phyloP scores from a whole-genome alignment of 352 stramenopile species.

The Stramenopiles sp. region DNA sequence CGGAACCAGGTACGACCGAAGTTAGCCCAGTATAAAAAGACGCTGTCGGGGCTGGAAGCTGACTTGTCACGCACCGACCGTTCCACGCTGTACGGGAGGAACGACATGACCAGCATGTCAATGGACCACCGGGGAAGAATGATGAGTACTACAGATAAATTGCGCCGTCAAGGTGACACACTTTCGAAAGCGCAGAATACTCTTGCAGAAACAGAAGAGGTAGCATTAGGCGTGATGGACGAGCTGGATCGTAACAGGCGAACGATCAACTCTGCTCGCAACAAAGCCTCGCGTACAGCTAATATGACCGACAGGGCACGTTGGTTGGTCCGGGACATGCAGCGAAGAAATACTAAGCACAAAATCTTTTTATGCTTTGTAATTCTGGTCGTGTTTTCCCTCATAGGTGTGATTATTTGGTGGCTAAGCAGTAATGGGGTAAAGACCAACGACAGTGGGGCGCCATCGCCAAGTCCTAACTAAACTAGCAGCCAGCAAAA shows the following conservation, averaged over 20 bases:
- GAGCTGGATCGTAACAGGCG: neutral
- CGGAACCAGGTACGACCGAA: neutral
- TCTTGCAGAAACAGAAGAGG: neutral
- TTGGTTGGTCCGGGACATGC: neutral
- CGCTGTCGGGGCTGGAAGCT: neutral
- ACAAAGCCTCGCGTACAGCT: neutral
- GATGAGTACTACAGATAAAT: slow-evolving; percentile 1
- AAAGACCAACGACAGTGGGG: neutral
- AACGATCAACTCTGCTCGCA: neutral
- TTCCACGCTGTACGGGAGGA: neutral
- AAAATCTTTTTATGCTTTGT: slow-evolving; percentile 5
- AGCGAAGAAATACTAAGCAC: neutral
- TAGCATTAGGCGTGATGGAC: slow-evolving; percentile 3
- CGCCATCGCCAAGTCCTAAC: neutral
- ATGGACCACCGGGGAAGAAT: neutral
- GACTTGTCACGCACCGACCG: neutral
- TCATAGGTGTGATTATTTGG: neutral
- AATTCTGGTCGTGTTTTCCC: neutral
- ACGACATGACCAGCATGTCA: neutral
- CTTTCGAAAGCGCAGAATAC: neutral
- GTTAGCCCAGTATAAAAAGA: neutral
- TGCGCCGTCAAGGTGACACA: neutral
- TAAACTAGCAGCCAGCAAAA: too few relatives aligned
- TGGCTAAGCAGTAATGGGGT: too few relatives aligned
- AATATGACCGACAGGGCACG: neutral